A percentile compares a stretch with the other conserved stretches of the same genome.
Conservation (phyloP, 2,329 filamentous ascomycete genomes). For the Claviceps citrina region DNA sequence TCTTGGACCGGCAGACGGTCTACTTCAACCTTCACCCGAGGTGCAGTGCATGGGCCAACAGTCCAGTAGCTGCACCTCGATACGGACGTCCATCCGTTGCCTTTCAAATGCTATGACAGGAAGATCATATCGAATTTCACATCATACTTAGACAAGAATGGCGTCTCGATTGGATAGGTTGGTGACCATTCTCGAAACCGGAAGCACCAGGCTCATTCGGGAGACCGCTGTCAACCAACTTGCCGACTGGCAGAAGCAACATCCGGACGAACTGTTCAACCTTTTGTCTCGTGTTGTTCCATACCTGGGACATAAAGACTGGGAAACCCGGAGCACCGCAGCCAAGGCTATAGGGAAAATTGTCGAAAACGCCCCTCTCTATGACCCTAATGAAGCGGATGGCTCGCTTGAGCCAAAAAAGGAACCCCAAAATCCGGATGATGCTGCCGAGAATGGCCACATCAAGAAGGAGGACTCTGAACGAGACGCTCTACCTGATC, state of each 20-base stretch:
- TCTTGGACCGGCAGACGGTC: not conserved
- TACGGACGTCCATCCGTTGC: not conserved
- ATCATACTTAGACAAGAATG: constrained; percentile 5
- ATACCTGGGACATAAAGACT: constrained; percentile 85
- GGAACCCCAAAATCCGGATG: no score
- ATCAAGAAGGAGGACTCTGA: constrained; percentile 49
- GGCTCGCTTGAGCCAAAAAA: constrained; percentile 29
- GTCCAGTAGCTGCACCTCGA: constrained; percentile 10
- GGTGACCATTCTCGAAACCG: constrained; percentile 87
- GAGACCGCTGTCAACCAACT: constrained; percentile 95
- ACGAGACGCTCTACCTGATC: constrained; percentile 24
- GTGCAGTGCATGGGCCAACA: constrained; percentile 8
- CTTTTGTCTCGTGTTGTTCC: constrained; percentile 86
- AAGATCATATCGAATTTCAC: constrained; percentile 13
- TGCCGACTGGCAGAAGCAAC: constrained; percentile 94
- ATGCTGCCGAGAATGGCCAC: constrained; percentile 19
- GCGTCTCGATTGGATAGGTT: constrained; percentile 58
- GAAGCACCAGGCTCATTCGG: constrained; percentile 87
- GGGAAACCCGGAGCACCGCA: constrained; percentile 88
- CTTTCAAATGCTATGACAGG: constrained; percentile 2
- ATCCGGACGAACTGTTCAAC: constrained; percentile 95
- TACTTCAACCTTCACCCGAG: constrained; percentile 1
- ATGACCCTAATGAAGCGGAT: constrained; percentile 75
- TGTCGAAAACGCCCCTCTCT: constrained; percentile 70
- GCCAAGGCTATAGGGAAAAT: constrained; percentile 92